Conservation (phyloP, 23 red algal genomes). For the Cyanidioschyzon merolae region DNA sequence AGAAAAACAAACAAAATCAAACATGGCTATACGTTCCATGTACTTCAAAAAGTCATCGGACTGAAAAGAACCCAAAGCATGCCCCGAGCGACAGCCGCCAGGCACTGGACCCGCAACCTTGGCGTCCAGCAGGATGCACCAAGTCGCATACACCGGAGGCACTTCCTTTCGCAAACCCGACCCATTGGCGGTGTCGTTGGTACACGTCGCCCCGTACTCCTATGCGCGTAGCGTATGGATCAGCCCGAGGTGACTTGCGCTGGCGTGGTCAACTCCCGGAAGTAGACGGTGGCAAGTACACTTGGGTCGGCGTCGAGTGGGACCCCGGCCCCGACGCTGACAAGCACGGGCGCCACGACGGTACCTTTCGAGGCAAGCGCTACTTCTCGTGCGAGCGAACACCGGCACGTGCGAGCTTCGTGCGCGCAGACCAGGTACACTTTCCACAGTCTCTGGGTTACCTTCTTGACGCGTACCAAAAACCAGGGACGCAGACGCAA, state of each 20-base stretch:
- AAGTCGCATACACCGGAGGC: no score
- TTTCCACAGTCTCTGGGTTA: background rate
- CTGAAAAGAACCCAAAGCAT: no score
- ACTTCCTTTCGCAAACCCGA: no score
- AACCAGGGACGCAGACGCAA: background rate
- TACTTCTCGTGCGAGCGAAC: background rate
- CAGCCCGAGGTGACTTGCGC: background rate
- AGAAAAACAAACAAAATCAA: no score
- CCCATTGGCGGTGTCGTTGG: no score
- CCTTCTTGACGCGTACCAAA: background rate
- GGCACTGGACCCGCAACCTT: no score
- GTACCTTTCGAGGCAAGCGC: background rate
- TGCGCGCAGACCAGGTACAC: background rate
- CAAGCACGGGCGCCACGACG: background rate
- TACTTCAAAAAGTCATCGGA: no score
- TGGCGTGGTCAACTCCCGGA: background rate
- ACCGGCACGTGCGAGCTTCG: background rate
- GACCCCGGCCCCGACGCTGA: background rate
- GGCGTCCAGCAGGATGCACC: no score
- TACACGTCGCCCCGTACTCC: no score
- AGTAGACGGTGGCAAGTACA: background rate
- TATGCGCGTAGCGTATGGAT: background rate
- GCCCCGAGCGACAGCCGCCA: no score
- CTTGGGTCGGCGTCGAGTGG: background rate
- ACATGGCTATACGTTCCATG: no score